Evolutionary conservation across 1,139 yeast genomes (phyloP).

Genomic region (Yamadazyma triangularis): DNA sequence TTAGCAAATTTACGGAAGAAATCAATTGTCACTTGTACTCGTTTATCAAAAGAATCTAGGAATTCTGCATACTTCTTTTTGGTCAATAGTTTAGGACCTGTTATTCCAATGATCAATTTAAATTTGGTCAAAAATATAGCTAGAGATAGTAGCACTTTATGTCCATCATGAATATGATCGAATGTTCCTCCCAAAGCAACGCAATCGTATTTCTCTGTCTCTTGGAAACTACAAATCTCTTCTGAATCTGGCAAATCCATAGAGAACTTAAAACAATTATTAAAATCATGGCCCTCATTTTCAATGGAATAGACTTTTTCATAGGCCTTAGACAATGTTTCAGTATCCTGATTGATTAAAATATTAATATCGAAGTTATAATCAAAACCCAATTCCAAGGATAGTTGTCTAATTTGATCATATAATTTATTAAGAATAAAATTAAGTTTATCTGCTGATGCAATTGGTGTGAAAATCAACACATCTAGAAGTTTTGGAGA

Average conservation of each 20-base stretch:
- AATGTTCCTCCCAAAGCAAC: conserved; percentile 91
- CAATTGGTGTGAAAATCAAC: conserved; percentile 15
- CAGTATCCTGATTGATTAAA: conserved; percentile 18
- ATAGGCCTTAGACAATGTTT: neutral
- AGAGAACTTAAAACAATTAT: neutral
- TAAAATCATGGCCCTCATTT: neutral
- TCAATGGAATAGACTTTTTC: conserved; percentile 1
- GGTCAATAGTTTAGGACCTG: conserved; percentile 68
- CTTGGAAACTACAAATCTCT: neutral
- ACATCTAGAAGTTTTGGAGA: conserved; percentile 18
- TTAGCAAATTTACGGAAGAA: conserved; percentile 43
- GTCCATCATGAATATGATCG: conserved; percentile 96
- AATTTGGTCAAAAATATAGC: conserved; percentile 57
- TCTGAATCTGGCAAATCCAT: neutral
- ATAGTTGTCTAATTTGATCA: conserved; percentile 17
- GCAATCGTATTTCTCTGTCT: neutral
- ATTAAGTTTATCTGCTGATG: conserved; percentile 20
- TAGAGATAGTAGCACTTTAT: conserved; percentile 74
- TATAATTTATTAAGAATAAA: conserved; percentile 24
- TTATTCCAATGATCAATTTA: conserved; percentile 72
- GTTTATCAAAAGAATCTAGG: conserved; percentile 52
- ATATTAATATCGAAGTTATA: conserved; percentile 30
- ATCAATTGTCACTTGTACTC: conserved; percentile 43
- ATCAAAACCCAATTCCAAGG: conserved; percentile 17
- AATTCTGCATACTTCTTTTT: conserved; percentile 72